A percentile compares a stretch with the other conserved stretches of the same genome.
Conservation (phyloP, 2,329 filamentous ascomycete species). For the Cryphonectria japonica region DNA sequence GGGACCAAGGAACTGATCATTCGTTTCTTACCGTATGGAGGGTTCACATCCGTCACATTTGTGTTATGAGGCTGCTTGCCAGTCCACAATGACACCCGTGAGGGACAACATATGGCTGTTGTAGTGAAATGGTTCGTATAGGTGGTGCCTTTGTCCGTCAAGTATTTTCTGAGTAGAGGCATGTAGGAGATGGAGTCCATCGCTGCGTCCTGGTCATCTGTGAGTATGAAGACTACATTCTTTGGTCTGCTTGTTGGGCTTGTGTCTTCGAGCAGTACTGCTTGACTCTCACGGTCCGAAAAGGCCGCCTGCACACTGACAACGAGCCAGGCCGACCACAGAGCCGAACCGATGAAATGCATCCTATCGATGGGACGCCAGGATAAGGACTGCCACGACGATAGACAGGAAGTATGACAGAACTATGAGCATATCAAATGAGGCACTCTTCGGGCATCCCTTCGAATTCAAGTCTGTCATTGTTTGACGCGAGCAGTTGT, state of each 20-base stretch:
- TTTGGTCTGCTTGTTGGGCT: conserved; percentile 2
- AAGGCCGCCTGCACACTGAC: conserved; percentile 13
- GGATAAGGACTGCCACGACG: neutral
- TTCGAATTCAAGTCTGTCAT: neutral
- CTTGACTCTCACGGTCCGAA: conserved; percentile 8
- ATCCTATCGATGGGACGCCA: neutral
- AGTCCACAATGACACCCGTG: conserved; percentile 67
- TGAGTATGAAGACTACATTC: conserved; percentile 70
- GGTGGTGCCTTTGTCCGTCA: conserved; percentile 60
- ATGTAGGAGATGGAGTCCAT: conserved; percentile 66
- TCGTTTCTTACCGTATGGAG: conserved; percentile 49
- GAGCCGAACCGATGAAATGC: neutral
- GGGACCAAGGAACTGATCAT: neutral
- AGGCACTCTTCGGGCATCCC: neutral
- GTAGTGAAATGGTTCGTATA: conserved; percentile 70
- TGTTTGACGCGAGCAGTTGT: neutral
- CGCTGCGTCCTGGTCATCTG: conserved; percentile 69
- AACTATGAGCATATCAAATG: neutral
- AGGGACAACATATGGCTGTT: conserved; percentile 69
- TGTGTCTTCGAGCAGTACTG: conserved; percentile 14
- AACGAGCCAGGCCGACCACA: conserved; percentile 18
- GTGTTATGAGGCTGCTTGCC: conserved; percentile 71
- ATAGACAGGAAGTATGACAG: neutral
- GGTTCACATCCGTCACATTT: conserved; percentile 27
- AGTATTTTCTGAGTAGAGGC: conserved; percentile 58